phyloP scores from a whole-genome alignment of 2,329 filamentous ascomycete genomes.

The Cordyceps sp. region DNA sequence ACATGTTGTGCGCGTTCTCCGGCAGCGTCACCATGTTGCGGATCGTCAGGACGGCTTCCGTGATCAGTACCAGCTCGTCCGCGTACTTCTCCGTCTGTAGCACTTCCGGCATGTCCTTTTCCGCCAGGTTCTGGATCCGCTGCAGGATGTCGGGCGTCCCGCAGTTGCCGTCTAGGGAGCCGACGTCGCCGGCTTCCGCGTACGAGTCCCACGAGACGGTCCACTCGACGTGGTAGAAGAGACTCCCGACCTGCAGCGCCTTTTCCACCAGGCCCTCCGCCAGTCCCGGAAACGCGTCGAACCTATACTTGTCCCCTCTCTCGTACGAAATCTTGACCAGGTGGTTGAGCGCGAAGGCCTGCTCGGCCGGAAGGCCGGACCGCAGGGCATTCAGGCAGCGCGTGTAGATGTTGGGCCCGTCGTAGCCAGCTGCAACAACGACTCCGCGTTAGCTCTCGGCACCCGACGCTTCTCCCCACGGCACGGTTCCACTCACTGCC shows the following conservation, averaged over 20 bases:
- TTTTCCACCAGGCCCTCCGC: conserved; percentile 81
- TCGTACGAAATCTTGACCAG: conserved; percentile 92
- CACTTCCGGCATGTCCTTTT: conserved; percentile 45
- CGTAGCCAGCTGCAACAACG: conserved; percentile 32
- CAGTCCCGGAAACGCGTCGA: conserved; percentile 77
- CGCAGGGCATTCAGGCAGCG: conserved; percentile 72
- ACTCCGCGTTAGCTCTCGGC: background rate
- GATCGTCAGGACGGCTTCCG: conserved; percentile 73
- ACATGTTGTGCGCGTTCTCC: conserved; percentile 73
- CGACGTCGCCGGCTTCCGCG: conserved; percentile 35
- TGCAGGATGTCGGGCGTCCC: conserved; percentile 43
- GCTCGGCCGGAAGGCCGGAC: conserved; percentile 63
- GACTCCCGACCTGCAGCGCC: conserved; percentile 55
- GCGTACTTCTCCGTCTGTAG: conserved; percentile 57
- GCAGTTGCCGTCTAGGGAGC: conserved; percentile 23
- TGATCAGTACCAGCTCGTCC: conserved; percentile 58
- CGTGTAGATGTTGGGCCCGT: conserved; percentile 81
- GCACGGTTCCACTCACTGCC: conserved; percentile 34
- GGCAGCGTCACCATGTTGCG: conserved; percentile 92
- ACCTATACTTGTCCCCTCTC: conserved; percentile 87
- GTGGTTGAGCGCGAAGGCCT: conserved; percentile 86
- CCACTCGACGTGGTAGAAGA: conserved; percentile 78
- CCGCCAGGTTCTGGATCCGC: conserved; percentile 47
- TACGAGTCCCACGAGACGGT: conserved; percentile 48
- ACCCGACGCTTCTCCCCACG: background rate